Base-by-base conservation (phyloP, 1,284 basidiomycete species). In the Moesziomyces globuligerus region DNA sequence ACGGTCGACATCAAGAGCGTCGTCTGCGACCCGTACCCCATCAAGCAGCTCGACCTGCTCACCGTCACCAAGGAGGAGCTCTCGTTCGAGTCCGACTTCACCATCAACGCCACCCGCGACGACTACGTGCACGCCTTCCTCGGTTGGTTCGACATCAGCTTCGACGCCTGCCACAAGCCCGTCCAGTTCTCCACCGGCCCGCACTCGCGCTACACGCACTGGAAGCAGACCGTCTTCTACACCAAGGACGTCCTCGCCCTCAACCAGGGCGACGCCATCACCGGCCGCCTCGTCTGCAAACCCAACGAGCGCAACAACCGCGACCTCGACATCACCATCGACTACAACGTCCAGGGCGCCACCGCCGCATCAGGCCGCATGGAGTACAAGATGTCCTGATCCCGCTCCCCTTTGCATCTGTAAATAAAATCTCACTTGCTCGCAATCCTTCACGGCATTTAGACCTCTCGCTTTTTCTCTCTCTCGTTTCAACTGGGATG, bases 61-160 rank as follows among this genome's bases (percentile, higher is more conserved):
- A 98, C 93, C 7, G 92, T 91, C 51, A 94, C 89, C 81, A 98
- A 98, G 84, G 94, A 97, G 84, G 94, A 99, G 78, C 87, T 99
- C 44, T 87, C 90, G 3, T 98, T 99, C 85, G 86, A 86, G 48
- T 87, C 89, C 5, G 88, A 90, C 13, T 98, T 98, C 84, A 86
- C 87, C 50, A 86, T 99, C 52, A 89, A 86, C 47, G 90, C 90
- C 10, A 94, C 92, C 44, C 88, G 96, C 56, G 91, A 93, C 82
- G 96, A 99, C 83, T 98, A 80, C 67, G 87, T 95, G 18, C 96
- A 99, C 81, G 96, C 96, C n/a, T 97, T 98, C 89, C 89, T 99
- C 51, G 94, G 94, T 36, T 99, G 96, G 96, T 98, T 99, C 84
- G 96, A 99, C 84, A 91, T 97, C 79, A 87, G 89, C 45, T 99